Percentiles rank a stretch among this genome's conserved stretches.
These are phyloP conservation scores for Aspergillus sp. DNA, from an alignment of 2,329 filamentous ascomycete species.

Conservation along the genomic window DNA sequence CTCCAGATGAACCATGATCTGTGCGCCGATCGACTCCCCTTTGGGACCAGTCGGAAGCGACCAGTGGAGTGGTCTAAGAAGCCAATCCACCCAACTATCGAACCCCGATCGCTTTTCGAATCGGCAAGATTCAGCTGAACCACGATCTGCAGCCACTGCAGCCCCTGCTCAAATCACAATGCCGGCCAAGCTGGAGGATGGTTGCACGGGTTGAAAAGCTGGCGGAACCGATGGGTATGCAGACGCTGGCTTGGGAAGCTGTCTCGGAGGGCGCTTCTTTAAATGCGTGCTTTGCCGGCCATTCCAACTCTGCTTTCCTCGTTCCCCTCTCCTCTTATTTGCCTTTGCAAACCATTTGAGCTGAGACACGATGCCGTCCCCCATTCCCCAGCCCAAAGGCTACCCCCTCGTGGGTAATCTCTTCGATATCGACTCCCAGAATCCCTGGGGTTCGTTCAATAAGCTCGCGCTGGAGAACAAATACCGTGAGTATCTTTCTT, in stretches of 20 bases:
- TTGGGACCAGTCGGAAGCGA: constrained; percentile 10
- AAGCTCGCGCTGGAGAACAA: constrained; percentile 42
- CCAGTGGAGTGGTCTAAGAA: constrained; percentile 6
- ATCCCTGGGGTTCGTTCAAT: constrained; percentile 51
- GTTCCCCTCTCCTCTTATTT: background rate
- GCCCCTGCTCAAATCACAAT: constrained; percentile 7
- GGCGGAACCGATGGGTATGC: background rate
- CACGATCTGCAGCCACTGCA: constrained; percentile 14
- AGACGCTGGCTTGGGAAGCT: background rate
- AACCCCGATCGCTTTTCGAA: constrained; percentile 8
- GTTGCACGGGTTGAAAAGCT: constrained; percentile 10
- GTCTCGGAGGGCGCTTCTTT: background rate
- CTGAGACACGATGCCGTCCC: constrained; percentile 37
- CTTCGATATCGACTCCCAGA: constrained; percentile 48
- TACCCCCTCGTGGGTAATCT: constrained; percentile 53
- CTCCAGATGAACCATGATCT: constrained; percentile 21
- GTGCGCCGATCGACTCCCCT: constrained; percentile 17
- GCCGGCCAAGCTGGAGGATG: constrained; percentile 1
- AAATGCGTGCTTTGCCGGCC: background rate
- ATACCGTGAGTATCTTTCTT: constrained; percentile 36
- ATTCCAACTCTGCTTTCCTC: background rate
- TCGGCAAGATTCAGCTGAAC: constrained; percentile 16
- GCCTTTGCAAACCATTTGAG: background rate
- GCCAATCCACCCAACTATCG: constrained; percentile 11
- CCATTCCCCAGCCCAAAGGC: constrained; percentile 52